Evolutionary conservation across 768 basidiomycete genomes (phyloP).

Genomic region (Tulasnella sp.): DNA sequence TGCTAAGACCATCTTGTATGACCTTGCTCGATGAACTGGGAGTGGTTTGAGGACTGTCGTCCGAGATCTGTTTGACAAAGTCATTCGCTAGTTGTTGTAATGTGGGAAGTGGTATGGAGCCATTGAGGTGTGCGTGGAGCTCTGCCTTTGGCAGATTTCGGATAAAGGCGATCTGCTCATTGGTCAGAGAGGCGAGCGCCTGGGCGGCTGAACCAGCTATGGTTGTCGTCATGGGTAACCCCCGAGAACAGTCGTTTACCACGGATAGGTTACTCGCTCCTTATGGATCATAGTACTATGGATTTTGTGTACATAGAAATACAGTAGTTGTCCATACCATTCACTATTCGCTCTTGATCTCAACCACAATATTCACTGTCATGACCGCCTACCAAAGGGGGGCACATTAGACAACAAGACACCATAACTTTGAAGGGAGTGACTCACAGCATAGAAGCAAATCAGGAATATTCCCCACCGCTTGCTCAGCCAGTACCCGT

Average conservation of each 20-base stretch:
- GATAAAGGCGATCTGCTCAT: constrained; percentile 48
- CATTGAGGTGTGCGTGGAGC: constrained; percentile 77
- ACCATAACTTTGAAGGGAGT: no score
- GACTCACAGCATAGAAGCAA: constrained; percentile 43
- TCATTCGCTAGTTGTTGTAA: constrained; percentile 48
- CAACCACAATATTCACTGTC: constrained; percentile 68
- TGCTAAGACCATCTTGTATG: constrained; percentile 38
- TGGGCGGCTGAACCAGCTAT: constrained; percentile 7
- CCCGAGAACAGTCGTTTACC: no score
- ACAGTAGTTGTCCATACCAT: no score
- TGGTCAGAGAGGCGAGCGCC: constrained; percentile 46
- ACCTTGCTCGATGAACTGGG: background rate
- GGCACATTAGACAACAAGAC: no score
- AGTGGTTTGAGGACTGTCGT: background rate
- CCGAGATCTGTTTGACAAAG: background rate
- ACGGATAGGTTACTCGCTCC: no score
- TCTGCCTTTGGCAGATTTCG: constrained; percentile 66
- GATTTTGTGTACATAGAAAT: no score
- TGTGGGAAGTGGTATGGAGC: constrained; percentile 59
- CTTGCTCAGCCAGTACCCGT: constrained; percentile 68
- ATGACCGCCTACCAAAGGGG: constrained; percentile 40
- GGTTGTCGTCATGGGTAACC: background rate
- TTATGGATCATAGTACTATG: no score
- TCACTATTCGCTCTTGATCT: constrained; percentile 39
- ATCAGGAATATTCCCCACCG: constrained; percentile 79